Conservation (phyloP, 345 rosid species). For the Corchorus capsularis region DNA sequence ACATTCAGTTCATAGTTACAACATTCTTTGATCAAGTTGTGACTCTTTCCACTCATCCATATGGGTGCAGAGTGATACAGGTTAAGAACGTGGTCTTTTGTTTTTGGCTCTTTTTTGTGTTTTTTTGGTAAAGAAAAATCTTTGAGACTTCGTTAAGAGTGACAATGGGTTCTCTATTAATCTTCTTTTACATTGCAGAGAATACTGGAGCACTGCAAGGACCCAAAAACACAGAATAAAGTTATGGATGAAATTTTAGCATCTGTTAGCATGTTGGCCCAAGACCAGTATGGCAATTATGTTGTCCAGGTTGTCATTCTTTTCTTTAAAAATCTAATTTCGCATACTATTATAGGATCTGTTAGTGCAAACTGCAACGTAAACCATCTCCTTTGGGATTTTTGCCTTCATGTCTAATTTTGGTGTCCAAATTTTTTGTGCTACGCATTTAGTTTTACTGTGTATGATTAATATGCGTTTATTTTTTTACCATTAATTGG, state of each 20-base stretch:
- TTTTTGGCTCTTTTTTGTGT: neutral
- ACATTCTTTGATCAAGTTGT: conserved; percentile 58
- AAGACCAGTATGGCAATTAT: conserved; percentile 73
- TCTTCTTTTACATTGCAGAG: conserved; percentile 41
- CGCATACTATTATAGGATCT: neutral
- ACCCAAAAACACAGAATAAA: conserved; percentile 45
- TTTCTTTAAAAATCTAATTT: conserved; percentile 1
- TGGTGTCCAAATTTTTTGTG: neutral
- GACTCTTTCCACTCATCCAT: conserved; percentile 63
- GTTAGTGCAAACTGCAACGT: neutral
- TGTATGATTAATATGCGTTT: neutral
- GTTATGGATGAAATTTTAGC: conserved; percentile 68
- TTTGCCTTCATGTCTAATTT: neutral
- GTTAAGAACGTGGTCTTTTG: conserved; percentile 22
- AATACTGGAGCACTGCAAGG: conserved; percentile 60
- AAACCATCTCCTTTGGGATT: conserved; percentile 2
- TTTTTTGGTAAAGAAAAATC: neutral
- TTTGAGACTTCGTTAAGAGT: neutral
- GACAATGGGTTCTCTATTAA: neutral
- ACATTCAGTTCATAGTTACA: conserved; percentile 47
- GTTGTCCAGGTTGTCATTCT: conserved; percentile 56
- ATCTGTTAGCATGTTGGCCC: conserved; percentile 61
- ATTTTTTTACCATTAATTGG: neutral
- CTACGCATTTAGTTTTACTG: neutral
- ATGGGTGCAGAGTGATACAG: conserved; percentile 76